Conservation (phyloP, 2,329 filamentous ascomycete species). For the Aspergillus neotritici region DNA sequence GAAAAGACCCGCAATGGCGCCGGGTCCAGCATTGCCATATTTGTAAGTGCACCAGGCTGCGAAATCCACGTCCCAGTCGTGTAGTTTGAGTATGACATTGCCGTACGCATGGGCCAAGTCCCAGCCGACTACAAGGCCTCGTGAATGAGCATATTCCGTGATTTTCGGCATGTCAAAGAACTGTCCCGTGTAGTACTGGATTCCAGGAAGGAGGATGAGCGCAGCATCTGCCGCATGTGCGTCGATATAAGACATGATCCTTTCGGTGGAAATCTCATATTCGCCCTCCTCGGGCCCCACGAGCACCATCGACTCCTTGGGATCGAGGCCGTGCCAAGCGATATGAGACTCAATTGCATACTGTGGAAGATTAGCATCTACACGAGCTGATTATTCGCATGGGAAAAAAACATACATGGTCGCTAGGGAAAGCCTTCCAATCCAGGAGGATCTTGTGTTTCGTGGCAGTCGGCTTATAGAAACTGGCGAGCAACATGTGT, state of each 20-base stretch:
- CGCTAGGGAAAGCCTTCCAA: conserved; percentile 81
- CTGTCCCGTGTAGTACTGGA: conserved; percentile 90
- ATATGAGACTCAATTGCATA: conserved; percentile 81
- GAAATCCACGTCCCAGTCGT: conserved; percentile 87
- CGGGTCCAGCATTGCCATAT: conserved; percentile 80
- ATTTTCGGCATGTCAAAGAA: conserved; percentile 74
- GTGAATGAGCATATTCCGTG: conserved; percentile 65
- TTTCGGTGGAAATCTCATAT: conserved; percentile 60
- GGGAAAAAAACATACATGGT: conserved; percentile 53
- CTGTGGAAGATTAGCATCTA: conserved; percentile 35
- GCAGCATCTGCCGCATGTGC: conserved; percentile 66
- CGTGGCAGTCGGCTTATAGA: conserved; percentile 63
- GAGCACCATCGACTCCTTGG: conserved; percentile 63
- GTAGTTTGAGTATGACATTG: conserved; percentile 70
- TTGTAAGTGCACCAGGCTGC: conserved; percentile 93
- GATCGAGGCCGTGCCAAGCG: conserved; percentile 60
- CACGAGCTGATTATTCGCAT: not conserved
- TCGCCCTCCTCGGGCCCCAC: conserved; percentile 57
- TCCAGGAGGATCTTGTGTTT: conserved; percentile 74
- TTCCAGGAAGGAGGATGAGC: conserved; percentile 72
- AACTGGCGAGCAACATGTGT: conserved; percentile 73
- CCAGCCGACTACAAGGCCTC: conserved; percentile 71
- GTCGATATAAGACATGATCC: conserved; percentile 67
- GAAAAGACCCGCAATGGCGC: conserved; percentile 70
- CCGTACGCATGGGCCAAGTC: conserved; percentile 79